phyloP scores from a whole-genome alignment of 306 rosid genomes.

The Senna siamea region DNA sequence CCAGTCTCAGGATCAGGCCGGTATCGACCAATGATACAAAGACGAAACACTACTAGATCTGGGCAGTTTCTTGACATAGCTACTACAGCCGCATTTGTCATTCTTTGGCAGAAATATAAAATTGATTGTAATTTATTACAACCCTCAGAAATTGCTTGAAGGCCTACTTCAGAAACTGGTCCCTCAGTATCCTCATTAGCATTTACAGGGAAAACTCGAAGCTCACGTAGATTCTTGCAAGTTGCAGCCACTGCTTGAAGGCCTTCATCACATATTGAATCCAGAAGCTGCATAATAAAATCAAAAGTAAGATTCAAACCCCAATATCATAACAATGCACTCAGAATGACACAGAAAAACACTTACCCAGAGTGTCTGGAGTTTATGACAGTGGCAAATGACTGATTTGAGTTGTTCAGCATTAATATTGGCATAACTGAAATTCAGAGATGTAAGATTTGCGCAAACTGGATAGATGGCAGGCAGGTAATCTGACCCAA shows the following conservation, averaged over 20 bases:
- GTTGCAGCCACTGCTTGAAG: constrained; percentile 82
- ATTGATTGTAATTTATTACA: constrained; percentile 72
- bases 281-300: constrained; percentile 63
- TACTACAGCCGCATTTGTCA: constrained; percentile 81
- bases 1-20: constrained; percentile 62
- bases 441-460: constrained; percentile 69
- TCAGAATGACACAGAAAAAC: constrained; percentile 6
- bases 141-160: constrained; percentile 78
- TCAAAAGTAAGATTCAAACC: constrained; percentile 27
- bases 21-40: constrained; percentile 78
- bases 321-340: constrained; percentile 5
- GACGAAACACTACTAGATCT: constrained; percentile 77
- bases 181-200: constrained; percentile 63
- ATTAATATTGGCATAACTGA: constrained; percentile 69
- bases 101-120: constrained; percentile 71
- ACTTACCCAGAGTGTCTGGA: constrained; percentile 78
- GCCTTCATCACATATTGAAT: constrained; percentile 82
- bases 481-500: constrained; percentile 55
- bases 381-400: constrained; percentile 68
- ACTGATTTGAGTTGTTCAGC: constrained; percentile 66
- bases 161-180: constrained; percentile 78
- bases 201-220: constrained; percentile 75
- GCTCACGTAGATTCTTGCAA: constrained; percentile 81
- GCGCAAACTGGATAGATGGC: constrained; percentile 67
- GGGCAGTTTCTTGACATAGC: constrained; percentile 84